Percentiles rank a stretch among this genome's conserved stretches.
Conservation (phyloP, 768 basidiomycete species). For the Favolaschia claudopus region DNA sequence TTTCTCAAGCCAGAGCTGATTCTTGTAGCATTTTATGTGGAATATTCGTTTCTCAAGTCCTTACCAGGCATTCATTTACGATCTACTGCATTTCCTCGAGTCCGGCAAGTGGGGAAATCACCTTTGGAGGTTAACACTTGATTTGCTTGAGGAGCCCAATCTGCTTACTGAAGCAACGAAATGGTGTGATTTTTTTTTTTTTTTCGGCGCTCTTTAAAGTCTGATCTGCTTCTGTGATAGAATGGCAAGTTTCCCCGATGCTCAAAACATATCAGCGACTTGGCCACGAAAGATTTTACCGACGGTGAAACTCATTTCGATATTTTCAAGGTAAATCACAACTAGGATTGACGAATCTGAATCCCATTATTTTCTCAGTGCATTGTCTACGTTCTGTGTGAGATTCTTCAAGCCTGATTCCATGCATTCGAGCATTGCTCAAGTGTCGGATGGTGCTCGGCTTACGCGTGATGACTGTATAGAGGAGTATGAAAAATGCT, state of each 20-base stretch:
- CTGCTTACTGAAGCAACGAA: background rate
- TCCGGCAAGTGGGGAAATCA: background rate
- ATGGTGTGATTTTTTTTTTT: background rate
- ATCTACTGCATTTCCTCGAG: background rate
- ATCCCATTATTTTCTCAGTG: background rate
- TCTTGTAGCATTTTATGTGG: constrained; percentile 1
- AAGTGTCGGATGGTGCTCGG: background rate
- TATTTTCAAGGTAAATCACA: background rate
- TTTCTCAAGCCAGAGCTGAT: background rate
- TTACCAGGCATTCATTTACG: background rate
- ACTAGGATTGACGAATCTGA: background rate
- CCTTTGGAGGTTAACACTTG: background rate
- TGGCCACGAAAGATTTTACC: background rate
- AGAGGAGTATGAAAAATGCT: background rate
- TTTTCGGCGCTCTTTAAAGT: background rate
- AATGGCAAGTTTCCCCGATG: background rate
- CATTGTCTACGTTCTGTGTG: background rate
- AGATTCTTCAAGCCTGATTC: background rate
- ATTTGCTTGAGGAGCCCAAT: background rate
- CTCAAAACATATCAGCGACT: background rate
- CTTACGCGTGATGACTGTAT: background rate
- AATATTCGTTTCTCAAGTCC: constrained; percentile 1
- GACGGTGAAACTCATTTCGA: background rate
- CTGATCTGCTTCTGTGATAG: background rate
- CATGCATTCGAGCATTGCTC: background rate